These are phyloP conservation scores for Trichoderma brevicompactum DNA, from an alignment of 2,329 filamentous ascomycete genomes.

Conservation along the genomic window DNA sequence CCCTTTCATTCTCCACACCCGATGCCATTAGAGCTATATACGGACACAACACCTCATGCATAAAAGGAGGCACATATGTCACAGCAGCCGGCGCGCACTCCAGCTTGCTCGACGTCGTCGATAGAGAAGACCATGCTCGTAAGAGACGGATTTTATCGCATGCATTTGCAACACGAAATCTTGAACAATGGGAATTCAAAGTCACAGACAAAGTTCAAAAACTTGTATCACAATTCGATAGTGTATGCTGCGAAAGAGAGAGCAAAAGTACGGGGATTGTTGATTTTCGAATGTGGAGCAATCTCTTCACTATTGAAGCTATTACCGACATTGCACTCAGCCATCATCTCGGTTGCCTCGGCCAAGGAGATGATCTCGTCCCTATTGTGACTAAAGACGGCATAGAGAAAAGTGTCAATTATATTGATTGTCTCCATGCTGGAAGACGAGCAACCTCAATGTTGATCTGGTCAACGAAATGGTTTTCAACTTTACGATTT, in stretches of 20 bases:
- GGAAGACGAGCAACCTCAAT: too few species aligned
- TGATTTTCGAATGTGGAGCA: background rate
- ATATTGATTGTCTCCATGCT: too few species aligned
- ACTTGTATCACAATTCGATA: background rate
- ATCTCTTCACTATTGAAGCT: background rate
- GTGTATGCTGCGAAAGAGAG: background rate
- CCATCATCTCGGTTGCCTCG: too few species aligned
- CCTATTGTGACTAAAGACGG: too few species aligned
- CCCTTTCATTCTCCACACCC: background rate
- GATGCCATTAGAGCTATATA: background rate
- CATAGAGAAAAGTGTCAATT: too few species aligned
- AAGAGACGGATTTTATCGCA: background rate
- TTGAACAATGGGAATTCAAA: conserved; percentile 2
- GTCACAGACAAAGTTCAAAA: conserved; percentile 3
- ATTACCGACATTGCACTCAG: too few species aligned
- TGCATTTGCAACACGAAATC: conserved; percentile 3
- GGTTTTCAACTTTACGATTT: too few species aligned
- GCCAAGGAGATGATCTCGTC: too few species aligned
- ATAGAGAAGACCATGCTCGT: conserved; percentile 1
- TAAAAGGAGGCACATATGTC: background rate
- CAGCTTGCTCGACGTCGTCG: background rate
- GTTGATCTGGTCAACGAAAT: too few species aligned
- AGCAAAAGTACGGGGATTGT: background rate
- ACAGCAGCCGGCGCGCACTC: background rate
- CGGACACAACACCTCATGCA: background rate